Percentiles rank a stretch among this genome's conserved stretches.
These are phyloP conservation scores for Marchantia paleacea DNA, from an alignment of 225 moss, liverwort and hornwort genomes.

Conservation along the genomic window DNA sequence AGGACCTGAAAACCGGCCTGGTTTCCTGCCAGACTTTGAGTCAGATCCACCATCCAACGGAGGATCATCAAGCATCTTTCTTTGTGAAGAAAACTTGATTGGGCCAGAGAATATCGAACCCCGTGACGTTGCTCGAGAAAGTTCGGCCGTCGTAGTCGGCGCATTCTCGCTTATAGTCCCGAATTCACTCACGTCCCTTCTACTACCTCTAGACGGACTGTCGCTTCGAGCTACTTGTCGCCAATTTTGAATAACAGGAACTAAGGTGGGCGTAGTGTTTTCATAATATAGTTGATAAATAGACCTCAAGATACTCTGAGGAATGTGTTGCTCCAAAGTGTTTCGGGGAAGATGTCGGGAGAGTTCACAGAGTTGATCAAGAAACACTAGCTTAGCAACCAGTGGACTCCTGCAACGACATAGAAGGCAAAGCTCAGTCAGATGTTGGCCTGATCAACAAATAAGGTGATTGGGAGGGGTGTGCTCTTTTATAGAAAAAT, in stretches of 20 bases:
- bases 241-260: conserved; percentile 54
- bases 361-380: conserved; percentile 95
- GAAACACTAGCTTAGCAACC: conserved; percentile 87
- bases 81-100: conserved; percentile 79
- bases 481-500: neutral
- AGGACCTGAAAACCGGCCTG: conserved; percentile 91
- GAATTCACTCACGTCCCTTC: conserved; percentile 43
- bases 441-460: neutral
- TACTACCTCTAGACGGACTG: conserved; percentile 33
- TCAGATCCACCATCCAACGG: conserved; percentile 48
- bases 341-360: conserved; percentile 76
- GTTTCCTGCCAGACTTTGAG: conserved; percentile 71
- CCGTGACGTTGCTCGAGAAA: conserved; percentile 42
- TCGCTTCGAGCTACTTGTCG: conserved; percentile 32
- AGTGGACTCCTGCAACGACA: conserved; percentile 60
- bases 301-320: conserved; percentile 94
- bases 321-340: conserved; percentile 77
- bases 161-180: conserved; percentile 16
- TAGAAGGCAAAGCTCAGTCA: neutral
- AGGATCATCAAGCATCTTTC: conserved; percentile 69
- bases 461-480: neutral
- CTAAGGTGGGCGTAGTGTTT: conserved; percentile 70
- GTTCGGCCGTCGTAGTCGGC: conserved; percentile 16
- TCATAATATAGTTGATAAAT: conserved; percentile 97
- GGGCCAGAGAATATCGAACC: conserved; percentile 96